Conservation (phyloP, 1,284 basidiomycete genomes). For the Puccinia coronata region DNA sequence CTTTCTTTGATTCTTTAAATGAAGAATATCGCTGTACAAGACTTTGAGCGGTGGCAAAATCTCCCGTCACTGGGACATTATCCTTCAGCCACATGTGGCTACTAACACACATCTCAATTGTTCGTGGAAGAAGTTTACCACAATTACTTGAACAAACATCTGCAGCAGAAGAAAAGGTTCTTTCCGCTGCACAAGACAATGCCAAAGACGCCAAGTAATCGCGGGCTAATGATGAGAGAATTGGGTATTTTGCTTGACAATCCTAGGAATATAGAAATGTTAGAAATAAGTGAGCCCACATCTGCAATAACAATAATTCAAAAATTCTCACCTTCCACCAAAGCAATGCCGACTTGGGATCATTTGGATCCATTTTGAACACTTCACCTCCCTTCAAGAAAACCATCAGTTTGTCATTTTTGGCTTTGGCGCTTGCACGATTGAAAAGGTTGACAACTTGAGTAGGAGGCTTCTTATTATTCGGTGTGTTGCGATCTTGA, state of each 20-base stretch:
- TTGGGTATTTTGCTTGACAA: neutral
- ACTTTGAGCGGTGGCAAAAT: no score
- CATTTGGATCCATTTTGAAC: slow-evolving; percentile 1
- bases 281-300: no score
- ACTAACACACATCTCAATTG: neutral
- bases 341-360: neutral
- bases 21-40: no score
- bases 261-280: neutral
- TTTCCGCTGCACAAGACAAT: slow-evolving; percentile 20
- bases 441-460: slow-evolving; percentile 4
- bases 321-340: slow-evolving; percentile 6
- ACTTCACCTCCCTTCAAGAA: neutral
- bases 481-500: no score
- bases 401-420: neutral
- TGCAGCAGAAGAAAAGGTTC: slow-evolving; percentile 18
- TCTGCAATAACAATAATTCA: no score
- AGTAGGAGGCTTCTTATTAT: no score
- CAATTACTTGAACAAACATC: slow-evolving; percentile 3
- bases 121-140: neutral
- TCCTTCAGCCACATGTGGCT: no score
- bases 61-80: no score
- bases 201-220: slow-evolving; percentile 20
- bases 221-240: slow-evolving; percentile 15
- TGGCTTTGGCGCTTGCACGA: neutral
- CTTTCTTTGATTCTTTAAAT: no score